A percentile compares a stretch with the other conserved stretches of the same genome.
Conservation (phyloP, 2,329 filamentous ascomycete species). For the Pezicula radicicola region DNA sequence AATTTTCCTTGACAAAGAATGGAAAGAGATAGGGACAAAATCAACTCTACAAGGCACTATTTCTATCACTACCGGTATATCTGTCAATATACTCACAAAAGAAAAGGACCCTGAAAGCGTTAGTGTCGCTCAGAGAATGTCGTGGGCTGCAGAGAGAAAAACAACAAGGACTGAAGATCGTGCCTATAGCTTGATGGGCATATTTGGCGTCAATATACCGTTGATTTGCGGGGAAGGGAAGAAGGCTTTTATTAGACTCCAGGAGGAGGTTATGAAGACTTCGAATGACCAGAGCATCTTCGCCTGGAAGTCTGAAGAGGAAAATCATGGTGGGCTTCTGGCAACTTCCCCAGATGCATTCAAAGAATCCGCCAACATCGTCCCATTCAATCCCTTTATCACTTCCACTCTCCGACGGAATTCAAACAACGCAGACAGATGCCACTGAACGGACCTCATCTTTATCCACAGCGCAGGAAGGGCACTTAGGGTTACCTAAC, state of each 20-base stretch:
- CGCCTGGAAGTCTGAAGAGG: constrained; percentile 20
- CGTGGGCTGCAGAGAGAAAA: constrained; percentile 30
- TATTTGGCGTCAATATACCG: constrained; percentile 34
- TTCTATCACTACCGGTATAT: constrained; percentile 27
- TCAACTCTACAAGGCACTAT: constrained; percentile 13
- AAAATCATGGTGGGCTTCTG: constrained; percentile 5
- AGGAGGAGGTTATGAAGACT: constrained; percentile 32
- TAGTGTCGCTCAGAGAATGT: constrained; percentile 32
- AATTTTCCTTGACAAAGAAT: constrained; percentile 20
- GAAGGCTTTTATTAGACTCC: constrained; percentile 31
- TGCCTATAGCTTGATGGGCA: too few relatives aligned
- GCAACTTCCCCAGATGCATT: constrained; percentile 9
- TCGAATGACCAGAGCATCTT: constrained; percentile 33
- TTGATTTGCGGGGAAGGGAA: constrained; percentile 34
- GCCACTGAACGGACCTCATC: too few relatives aligned
- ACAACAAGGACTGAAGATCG: constrained; percentile 31
- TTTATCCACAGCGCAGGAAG: too few relatives aligned
- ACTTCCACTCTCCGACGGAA: too few relatives aligned
- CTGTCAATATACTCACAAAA: constrained; percentile 14
- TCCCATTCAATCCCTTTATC: not conserved
- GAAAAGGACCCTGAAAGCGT: constrained; percentile 13
- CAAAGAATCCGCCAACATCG: constrained; percentile 9
- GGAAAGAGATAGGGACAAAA: constrained; percentile 19
- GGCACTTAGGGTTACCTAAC: too few relatives aligned
- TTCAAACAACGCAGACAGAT: too few relatives aligned